Evolutionary conservation across 2,329 filamentous ascomycete genomes (phyloP).

Genomic region (Colletotrichum theobromicola): DNA sequence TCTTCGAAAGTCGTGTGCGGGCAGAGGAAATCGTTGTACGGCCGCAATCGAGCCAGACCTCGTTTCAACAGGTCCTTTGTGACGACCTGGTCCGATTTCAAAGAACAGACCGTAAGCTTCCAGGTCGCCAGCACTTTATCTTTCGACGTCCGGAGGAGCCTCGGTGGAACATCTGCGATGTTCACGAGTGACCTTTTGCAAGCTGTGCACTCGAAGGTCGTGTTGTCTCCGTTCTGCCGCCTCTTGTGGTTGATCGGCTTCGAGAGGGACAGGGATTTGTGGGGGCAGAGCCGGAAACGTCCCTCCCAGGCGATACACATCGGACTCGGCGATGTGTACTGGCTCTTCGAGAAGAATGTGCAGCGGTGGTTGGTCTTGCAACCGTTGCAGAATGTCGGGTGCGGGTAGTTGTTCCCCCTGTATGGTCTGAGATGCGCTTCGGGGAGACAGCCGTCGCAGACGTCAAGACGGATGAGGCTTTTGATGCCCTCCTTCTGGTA

Average conservation of each 20-base stretch:
- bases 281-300: neutral
- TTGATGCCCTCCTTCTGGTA: neutral
- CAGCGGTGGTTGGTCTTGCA: neutral
- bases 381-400: neutral
- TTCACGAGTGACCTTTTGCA: fast-evolving
- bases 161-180: neutral
- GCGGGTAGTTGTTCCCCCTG: neutral
- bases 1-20: neutral
- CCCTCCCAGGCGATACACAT: neutral
- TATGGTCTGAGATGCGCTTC: neutral
- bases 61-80: neutral
- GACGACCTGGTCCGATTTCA: neutral
- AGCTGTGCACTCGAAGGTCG: neutral
- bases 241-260: neutral
- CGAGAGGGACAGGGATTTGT: neutral
- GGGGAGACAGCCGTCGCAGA: neutral
- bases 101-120: neutral
- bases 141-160: neutral
- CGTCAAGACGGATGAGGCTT: neutral
- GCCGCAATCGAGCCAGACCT: neutral
- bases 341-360: neutral
- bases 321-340: neutral
- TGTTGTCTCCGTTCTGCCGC: neutral
- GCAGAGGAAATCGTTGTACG: neutral
- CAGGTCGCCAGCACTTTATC: neutral